Evolutionary conservation across 2,329 filamentous ascomycete genomes (phyloP).

Genomic region (Penicillium sp.): DNA sequence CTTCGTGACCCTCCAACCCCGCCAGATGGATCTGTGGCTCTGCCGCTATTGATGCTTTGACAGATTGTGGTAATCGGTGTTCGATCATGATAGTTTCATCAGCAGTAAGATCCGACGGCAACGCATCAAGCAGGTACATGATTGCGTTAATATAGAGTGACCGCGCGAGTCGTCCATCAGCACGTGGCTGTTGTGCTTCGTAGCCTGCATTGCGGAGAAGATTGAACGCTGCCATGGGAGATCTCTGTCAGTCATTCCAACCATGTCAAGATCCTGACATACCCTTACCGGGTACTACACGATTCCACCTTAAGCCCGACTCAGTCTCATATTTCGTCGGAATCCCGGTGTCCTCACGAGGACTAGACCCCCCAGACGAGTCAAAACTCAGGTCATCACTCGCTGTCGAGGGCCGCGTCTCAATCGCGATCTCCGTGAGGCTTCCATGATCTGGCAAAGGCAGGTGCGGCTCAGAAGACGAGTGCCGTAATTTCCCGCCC

Average conservation of each 20-base stretch:
- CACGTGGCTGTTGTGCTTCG: slow-evolving; percentile 33
- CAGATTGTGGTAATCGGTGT: slow-evolving; percentile 24
- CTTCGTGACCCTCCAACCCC: background rate
- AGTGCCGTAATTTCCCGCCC: slow-evolving; percentile 6
- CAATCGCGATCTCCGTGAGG: background rate
- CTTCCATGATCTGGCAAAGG: slow-evolving; percentile 9
- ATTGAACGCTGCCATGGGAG: slow-evolving; percentile 28
- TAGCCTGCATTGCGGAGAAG: slow-evolving; percentile 36
- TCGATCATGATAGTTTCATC: slow-evolving; percentile 32
- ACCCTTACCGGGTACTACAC: slow-evolving; percentile 32
- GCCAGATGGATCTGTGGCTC: background rate
- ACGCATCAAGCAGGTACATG: slow-evolving; percentile 38
- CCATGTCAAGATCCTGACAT: background rate
- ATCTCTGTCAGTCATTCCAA: slow-evolving; percentile 1
- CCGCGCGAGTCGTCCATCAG: slow-evolving; percentile 33
- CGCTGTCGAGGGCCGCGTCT: slow-evolving; percentile 19
- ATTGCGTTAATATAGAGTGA: slow-evolving; percentile 38
- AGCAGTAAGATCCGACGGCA: slow-evolving; percentile 30
- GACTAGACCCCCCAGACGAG: slow-evolving; percentile 15
- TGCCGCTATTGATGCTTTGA: slow-evolving; percentile 17
- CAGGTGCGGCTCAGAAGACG: slow-evolving; percentile 19
- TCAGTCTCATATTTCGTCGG: slow-evolving; percentile 28
- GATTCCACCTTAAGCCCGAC: slow-evolving; percentile 37
- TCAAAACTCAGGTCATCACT: slow-evolving; percentile 21
- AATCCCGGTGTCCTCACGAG: slow-evolving; percentile 6